Percentiles rank a stretch among this genome's conserved stretches.
These are phyloP conservation scores for Microcyclosporella mali DNA, from an alignment of 2,329 filamentous ascomycete genomes.

Conservation along the genomic window DNA sequence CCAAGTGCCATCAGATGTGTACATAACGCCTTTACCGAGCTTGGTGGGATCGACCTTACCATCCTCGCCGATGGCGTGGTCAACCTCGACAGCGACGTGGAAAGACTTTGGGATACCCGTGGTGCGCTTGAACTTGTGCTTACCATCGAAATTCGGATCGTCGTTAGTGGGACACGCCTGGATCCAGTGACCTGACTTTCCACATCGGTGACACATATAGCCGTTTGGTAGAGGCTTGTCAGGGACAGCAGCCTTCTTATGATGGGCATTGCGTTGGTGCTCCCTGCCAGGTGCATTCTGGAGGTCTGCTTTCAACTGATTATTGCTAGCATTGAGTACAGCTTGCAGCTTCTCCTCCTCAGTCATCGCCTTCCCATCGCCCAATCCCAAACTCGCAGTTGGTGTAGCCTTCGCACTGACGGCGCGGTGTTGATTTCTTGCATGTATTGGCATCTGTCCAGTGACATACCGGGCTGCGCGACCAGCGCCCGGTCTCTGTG, in stretches of 20 bases:
- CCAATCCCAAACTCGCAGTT: slow-evolving; percentile 31
- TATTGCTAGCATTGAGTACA: slow-evolving; percentile 82
- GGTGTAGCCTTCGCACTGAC: slow-evolving; percentile 44
- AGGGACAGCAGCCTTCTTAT: slow-evolving; percentile 70
- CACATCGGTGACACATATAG: slow-evolving; percentile 94
- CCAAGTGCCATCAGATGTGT: slow-evolving; percentile 95
- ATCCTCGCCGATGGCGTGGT: slow-evolving; percentile 65
- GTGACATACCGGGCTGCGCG: slow-evolving; percentile 91
- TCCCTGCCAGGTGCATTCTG: slow-evolving; percentile 80
- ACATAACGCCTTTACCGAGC: slow-evolving; percentile 84
- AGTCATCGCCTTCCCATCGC: slow-evolving; percentile 70
- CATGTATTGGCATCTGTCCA: slow-evolving; percentile 86
- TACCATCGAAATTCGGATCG: slow-evolving; percentile 90
- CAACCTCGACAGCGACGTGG: slow-evolving; percentile 91
- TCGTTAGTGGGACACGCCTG: slow-evolving; percentile 98
- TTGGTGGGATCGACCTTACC: slow-evolving; percentile 66
- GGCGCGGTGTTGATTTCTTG: slow-evolving; percentile 67
- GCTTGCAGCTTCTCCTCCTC: slow-evolving; percentile 92
- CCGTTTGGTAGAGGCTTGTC: slow-evolving; percentile 89
- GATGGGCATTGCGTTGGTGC: slow-evolving; percentile 29
- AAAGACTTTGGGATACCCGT: slow-evolving; percentile 96
- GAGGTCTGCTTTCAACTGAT: slow-evolving; percentile 89
- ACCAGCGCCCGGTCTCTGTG: slow-evolving; percentile 77
- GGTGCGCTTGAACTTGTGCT: slow-evolving; percentile 87
- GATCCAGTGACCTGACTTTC: slow-evolving; percentile 97